A percentile compares a stretch with the other conserved stretches of the same genome.
Conservation (phyloP, 78 protist genomes). For the Dictyostelium intermedium region DNA sequence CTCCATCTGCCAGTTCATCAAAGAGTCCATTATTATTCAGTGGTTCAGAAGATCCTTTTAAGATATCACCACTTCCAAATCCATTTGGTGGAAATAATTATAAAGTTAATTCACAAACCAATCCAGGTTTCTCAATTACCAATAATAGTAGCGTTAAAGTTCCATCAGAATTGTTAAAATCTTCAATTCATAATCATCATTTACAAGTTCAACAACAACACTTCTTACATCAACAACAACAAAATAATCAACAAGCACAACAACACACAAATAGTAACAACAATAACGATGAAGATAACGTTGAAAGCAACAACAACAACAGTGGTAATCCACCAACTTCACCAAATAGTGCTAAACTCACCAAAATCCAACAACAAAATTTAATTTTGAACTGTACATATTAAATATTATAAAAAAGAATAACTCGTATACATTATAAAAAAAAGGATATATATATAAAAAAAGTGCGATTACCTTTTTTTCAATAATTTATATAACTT, state of each 20-base stretch:
- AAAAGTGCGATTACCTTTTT: constrained; percentile 11
- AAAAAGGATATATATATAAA: neutral
- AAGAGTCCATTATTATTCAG: neutral
- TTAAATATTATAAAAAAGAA: neutral
- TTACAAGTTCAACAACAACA: neutral
- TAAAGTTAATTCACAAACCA: neutral
- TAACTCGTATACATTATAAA: neutral
- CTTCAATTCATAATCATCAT: constrained; percentile 11
- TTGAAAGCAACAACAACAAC: neutral
- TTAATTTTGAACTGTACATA: constrained; percentile 76
- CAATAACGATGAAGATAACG: neutral
- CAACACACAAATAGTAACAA: neutral
- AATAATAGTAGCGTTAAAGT: constrained; percentile 40
- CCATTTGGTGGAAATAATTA: constrained; percentile 25
- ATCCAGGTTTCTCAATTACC: neutral
- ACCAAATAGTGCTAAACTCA: neutral
- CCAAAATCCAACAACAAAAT: constrained; percentile 74
- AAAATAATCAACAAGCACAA: neutral
- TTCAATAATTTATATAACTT: neutral
- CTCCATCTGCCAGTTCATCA: neutral
- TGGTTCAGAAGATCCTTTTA: neutral
- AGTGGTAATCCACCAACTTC: neutral
- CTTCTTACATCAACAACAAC: neutral
- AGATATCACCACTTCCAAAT: constrained; percentile 41
- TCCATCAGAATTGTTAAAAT: constrained; percentile 54